A percentile compares a stretch with the other conserved stretches of the same genome.
phyloP scores from a whole-genome alignment of 2,329 filamentous ascomycete genomes.

The Emergomyces pasteurianus region DNA sequence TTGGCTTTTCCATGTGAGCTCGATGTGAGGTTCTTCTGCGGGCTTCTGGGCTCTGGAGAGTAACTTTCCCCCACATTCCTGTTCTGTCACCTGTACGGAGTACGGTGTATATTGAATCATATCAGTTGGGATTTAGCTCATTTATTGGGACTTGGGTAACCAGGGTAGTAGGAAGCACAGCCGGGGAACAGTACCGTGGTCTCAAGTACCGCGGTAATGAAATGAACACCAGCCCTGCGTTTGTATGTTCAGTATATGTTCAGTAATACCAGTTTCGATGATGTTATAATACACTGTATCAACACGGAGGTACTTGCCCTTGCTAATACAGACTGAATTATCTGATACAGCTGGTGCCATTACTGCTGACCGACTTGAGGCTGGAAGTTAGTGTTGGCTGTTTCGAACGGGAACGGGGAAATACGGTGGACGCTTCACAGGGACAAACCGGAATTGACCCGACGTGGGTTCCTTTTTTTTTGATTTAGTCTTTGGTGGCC shows the following conservation, averaged over 20 bases:
- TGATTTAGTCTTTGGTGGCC: not conserved
- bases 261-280: not conserved
- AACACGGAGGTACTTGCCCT: not conserved
- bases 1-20: not conserved
- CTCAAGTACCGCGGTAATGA: not conserved
- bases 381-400: too few species aligned
- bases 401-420: not conserved
- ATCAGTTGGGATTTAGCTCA: not conserved
- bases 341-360: not conserved
- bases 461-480: not conserved
- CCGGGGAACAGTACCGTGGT: not conserved
- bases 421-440: not conserved
- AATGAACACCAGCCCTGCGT: too few species aligned
- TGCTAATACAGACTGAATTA: not conserved
- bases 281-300: not conserved
- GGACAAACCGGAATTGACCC: constrained; percentile 5
- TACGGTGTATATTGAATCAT: too few species aligned
- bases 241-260: not conserved
- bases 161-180: not conserved
- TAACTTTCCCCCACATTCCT: not conserved
- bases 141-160: not conserved
- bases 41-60: not conserved
- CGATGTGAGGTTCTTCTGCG: not conserved
- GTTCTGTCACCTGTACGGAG: too few species aligned
- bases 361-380: too few species aligned